These are phyloP conservation scores for Nitzschia sp. DNA, from an alignment of 108 stramenopile genomes.

Conservation along the genomic window DNA sequence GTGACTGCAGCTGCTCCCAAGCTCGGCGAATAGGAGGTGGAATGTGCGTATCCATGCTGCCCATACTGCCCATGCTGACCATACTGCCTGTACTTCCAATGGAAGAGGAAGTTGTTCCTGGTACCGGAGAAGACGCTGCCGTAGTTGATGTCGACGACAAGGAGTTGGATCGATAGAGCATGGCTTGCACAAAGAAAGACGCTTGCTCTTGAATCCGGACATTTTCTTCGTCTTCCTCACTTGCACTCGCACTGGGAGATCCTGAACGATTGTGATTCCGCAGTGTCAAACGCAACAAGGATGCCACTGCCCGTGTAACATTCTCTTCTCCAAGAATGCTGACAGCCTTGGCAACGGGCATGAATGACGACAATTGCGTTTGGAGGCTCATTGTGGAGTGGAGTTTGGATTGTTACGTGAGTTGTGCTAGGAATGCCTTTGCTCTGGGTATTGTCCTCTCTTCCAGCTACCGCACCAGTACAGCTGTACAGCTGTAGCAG, in stretches of 20 bases:
- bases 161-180: conserved; percentile 33
- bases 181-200: conserved; percentile 29
- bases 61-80: too few species aligned
- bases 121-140: background rate
- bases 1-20: conserved; percentile 48
- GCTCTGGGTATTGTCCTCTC: too few species aligned
- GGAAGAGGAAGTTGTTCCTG: too few species aligned
- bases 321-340: conserved; percentile 49
- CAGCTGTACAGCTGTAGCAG: too few species aligned
- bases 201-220: conserved; percentile 19
- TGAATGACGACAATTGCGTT: conserved; percentile 56
- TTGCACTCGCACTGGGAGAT: conserved; percentile 5
- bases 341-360: conserved; percentile 64
- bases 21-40: conserved; percentile 44
- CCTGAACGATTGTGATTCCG: too few species aligned
- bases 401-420: too few species aligned
- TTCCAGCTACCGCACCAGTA: too few species aligned
- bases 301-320: conserved; percentile 46
- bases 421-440: too few species aligned
- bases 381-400: conserved; percentile 32
- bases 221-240: conserved; percentile 7
- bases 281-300: conserved; percentile 40
- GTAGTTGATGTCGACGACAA: background rate
- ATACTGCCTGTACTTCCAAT: too few species aligned
- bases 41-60: background rate